Evolutionary conservation across 805 yeast genomes (phyloP), one percentile per base, ranked within the genome.

Genomic region (Pichia phayaonensis): DNA sequence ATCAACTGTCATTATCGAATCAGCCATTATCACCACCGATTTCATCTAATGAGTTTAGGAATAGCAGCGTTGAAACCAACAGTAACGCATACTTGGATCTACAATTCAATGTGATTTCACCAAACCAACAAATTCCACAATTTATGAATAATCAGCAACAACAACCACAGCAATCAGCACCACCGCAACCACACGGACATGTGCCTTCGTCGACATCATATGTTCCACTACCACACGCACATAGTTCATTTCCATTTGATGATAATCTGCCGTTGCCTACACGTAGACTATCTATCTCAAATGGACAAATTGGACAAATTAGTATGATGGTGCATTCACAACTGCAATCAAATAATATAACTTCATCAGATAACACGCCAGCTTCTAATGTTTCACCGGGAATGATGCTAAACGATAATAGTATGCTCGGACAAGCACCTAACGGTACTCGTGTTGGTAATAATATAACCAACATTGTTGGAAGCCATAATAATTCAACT

Each of bases 291-390:
- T 85, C 94, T 42, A 86, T 86, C 47, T 84, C 92, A 12, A 86
- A 86, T 66, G 95, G 95, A 60, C 95, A 86, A 61, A 86, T 86
- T 56, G 86, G 90, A 45, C 95, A 86, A 61, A 76, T 86, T 36
- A 60, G 64, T 47, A 61, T 60, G 63, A 59, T 66, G 60, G 63
- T 54, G 23, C 66, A 59, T 48, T 61, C 52, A 6, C 52, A 49
- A 29, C 15, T 45, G 36, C 45, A 36, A 34, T 16, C n/a, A 8
- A 34, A 34, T 34, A 34, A 34, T 11, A 34, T 46, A 2, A 42
- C 36, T 22, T 47, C 51, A 6, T 38, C 56, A 4, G 45, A 42
- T 31, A n/a, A 34, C n/a, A 41, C 54, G 4, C 22, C 45, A 18
- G 15, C 42, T 4, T 45, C 38, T 8, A 26, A 8, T 16, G 31